phyloP scores from a whole-genome alignment of 371 early-diverging fungal genomes.

The Apophysomyces ossiformis region DNA sequence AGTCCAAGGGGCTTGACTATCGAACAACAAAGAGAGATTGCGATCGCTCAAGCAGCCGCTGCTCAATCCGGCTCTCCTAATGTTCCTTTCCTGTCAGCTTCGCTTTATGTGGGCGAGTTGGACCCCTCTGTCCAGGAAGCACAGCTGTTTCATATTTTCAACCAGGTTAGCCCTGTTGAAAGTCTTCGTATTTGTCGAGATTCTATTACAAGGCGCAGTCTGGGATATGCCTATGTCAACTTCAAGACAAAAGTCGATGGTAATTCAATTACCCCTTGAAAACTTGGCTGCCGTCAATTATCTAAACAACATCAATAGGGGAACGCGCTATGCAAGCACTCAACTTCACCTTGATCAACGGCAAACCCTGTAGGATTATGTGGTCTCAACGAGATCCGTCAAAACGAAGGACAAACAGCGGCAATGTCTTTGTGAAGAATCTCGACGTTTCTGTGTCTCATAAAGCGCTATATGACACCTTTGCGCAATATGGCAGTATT shows the following conservation, averaged over 20 bases:
- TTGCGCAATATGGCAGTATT: constrained; percentile 98
- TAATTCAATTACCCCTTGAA: constrained; percentile 31
- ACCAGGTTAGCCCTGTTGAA: constrained; percentile 87
- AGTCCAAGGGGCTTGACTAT: constrained; percentile 36
- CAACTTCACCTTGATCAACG: constrained; percentile 93
- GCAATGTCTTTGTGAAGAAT: constrained; percentile 99
- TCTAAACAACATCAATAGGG: constrained; percentile 42
- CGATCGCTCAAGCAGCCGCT: constrained; percentile 42
- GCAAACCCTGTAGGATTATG: constrained; percentile 96
- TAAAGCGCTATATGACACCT: constrained; percentile 98
- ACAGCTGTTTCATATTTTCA: constrained; percentile 92
- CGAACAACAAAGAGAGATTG: constrained; percentile 47
- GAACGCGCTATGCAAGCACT: constrained; percentile 88
- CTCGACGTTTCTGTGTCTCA: constrained; percentile 92
- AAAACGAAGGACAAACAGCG: constrained; percentile 82
- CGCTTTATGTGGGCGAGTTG: constrained; percentile 90
- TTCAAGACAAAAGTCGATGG: constrained; percentile 76
- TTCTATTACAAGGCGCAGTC: constrained; percentile 90
- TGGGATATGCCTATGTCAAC: constrained; percentile 98
- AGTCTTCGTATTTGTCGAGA: constrained; percentile 97
- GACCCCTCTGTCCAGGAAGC: constrained; percentile 94
- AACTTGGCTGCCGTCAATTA: background rate
- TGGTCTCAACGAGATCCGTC: constrained; percentile 97
- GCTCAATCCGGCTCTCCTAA: constrained; percentile 37
- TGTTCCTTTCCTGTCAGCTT: constrained; percentile 44